These are phyloP conservation scores for Fraxinus americana DNA, from an alignment of 257 asterid genomes.

Conservation along the genomic window DNA sequence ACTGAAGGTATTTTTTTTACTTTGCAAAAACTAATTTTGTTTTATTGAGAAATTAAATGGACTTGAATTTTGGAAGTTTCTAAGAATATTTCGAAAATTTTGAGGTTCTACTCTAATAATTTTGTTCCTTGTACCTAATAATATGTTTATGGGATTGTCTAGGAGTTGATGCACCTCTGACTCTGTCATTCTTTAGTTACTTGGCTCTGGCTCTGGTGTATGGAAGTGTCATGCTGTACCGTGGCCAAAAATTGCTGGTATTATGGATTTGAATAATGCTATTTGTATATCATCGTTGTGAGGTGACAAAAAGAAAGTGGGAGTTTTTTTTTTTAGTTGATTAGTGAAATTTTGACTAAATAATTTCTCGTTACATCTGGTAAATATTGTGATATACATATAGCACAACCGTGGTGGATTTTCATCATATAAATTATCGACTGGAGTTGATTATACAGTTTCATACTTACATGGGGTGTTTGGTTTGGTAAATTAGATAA, in stretches of 20 bases:
- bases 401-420: no score
- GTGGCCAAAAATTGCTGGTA: constrained; percentile 64
- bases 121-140: not conserved
- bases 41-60: not conserved
- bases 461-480: not conserved
- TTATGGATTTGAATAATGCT: not conserved
- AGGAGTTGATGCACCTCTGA: constrained; percentile 75
- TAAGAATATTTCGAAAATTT: not conserved
- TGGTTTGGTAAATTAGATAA: not conserved
- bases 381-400: no score
- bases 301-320: no score
- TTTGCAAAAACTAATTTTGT: not conserved
- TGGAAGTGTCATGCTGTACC: constrained; percentile 59
- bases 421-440: no score
- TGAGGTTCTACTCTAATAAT: not conserved
- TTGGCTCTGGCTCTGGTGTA: constrained; percentile 55
- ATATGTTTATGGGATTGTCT: not conserved
- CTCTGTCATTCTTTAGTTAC: constrained; percentile 64
- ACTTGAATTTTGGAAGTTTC: not conserved
- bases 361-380: no score
- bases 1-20: constrained; percentile 27
- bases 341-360: no score
- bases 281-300: no score
- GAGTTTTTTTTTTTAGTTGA: no score
- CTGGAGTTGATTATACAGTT: no score